Conservation (phyloP, 495 filamentous ascomycete genomes). For the Monascus purpureus region DNA sequence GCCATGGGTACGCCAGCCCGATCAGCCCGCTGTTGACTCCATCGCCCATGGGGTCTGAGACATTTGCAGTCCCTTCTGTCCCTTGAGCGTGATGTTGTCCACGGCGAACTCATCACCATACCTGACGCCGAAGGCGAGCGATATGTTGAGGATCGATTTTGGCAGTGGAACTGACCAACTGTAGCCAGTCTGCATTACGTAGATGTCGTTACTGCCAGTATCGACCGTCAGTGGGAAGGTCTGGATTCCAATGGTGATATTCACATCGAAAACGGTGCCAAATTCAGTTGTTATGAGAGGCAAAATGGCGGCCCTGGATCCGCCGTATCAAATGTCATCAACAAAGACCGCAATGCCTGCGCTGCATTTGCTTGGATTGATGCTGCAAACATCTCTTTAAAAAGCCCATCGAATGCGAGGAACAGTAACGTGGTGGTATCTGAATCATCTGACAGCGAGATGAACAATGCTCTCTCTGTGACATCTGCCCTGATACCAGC, state of each 20-base stretch:
- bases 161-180: conserved; percentile 26
- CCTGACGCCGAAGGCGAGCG: conserved; percentile 43
- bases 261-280: conserved; percentile 12
- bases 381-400: too few relatives aligned
- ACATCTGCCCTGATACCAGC: too few relatives aligned
- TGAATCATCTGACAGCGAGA: too few relatives aligned
- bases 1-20: conserved; percentile 44
- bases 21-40: conserved; percentile 36
- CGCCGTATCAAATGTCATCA: too few relatives aligned
- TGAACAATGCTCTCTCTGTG: too few relatives aligned
- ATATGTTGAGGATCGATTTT: conserved; percentile 24
- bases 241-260: conserved; percentile 11
- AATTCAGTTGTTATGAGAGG: conserved; percentile 8
- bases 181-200: conserved; percentile 35
- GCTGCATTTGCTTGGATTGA: too few relatives aligned
- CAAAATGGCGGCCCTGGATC: too few relatives aligned
- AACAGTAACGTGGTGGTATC: too few relatives aligned
- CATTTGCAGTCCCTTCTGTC: conserved; percentile 40
- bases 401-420: too few relatives aligned
- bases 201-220: conserved; percentile 50
- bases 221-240: conserved; percentile 41
- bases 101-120: conserved; percentile 46
- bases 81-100: conserved; percentile 37
- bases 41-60: conserved; percentile 33
- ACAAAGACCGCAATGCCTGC: too few relatives aligned